Evolutionary conservation across 768 basidiomycete genomes (phyloP).

Genomic region (Macrolepiota albuminosa): DNA sequence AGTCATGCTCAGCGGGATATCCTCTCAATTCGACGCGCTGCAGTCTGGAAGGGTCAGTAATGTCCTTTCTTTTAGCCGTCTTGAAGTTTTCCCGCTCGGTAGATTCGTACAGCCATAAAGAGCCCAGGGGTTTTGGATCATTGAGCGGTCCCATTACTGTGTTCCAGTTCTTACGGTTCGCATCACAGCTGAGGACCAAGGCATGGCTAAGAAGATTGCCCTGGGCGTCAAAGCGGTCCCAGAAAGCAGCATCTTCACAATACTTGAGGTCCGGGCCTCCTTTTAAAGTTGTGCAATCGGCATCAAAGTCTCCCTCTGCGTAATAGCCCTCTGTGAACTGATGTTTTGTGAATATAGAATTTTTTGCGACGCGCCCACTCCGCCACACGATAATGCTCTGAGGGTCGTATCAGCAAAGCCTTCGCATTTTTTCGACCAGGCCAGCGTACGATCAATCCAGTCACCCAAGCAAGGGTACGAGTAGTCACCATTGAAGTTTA

Average conservation of each 20-base stretch:
- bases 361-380: slow-evolving; percentile 34
- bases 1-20: slow-evolving; percentile 56
- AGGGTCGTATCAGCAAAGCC: not conserved
- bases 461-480: slow-evolving; percentile 15
- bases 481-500: slow-evolving; percentile 12
- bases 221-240: slow-evolving; percentile 46
- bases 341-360: slow-evolving; percentile 38
- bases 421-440: not conserved
- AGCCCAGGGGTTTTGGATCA: slow-evolving; percentile 53
- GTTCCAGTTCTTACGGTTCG: slow-evolving; percentile 60
- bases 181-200: slow-evolving; percentile 50
- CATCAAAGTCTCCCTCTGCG: slow-evolving; percentile 40
- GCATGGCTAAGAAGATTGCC: slow-evolving; percentile 38
- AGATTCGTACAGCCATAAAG: slow-evolving; percentile 53
- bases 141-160: slow-evolving; percentile 70
- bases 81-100: not conserved
- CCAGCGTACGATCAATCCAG: slow-evolving; percentile 14
- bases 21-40: slow-evolving; percentile 40
- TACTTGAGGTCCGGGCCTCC: slow-evolving; percentile 34
- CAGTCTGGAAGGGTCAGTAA: slow-evolving; percentile 19
- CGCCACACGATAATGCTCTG: slow-evolving; percentile 44
- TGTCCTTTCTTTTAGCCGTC: slow-evolving; percentile 4
- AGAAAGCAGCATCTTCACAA: slow-evolving; percentile 66
- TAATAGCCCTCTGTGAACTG: slow-evolving; percentile 48
- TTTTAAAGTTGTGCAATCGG: slow-evolving; percentile 39